Evolutionary conservation across 768 basidiomycete genomes (phyloP).

Genomic region (Coprinopsis cinerea): DNA sequence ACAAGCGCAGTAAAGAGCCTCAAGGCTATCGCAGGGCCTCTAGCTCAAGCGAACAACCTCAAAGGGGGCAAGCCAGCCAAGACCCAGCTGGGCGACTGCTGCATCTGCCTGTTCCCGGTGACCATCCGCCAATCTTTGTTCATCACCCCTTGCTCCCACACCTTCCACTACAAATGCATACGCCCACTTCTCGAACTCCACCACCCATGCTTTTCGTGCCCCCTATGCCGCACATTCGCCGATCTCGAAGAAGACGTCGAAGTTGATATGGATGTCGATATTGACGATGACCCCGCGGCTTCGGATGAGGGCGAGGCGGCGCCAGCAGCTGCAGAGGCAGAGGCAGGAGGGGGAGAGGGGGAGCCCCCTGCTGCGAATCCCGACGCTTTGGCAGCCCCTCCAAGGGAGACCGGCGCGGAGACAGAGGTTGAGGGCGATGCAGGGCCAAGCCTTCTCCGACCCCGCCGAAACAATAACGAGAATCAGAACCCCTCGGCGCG

Average conservation of each 20-base stretch:
- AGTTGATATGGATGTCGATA: conserved; percentile 28
- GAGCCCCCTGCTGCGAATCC: conserved; percentile 10
- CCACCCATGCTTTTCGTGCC: conserved; percentile 91
- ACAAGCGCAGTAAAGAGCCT: conserved; percentile 74
- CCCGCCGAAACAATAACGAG: no score
- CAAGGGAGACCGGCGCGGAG: conserved; percentile 26
- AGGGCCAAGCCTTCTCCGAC: background rate
- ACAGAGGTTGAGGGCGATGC: conserved; percentile 33
- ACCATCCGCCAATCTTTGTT: conserved; percentile 94
- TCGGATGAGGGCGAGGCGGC: conserved; percentile 12
- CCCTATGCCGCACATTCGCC: conserved; percentile 90
- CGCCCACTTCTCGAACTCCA: conserved; percentile 85
- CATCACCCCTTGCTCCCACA: conserved; percentile 96
- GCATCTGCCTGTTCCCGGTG: conserved; percentile 88
- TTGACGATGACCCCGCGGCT: conserved; percentile 16
- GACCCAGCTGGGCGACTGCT: conserved; percentile 62
- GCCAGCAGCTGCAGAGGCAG: no score
- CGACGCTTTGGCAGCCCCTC: conserved; percentile 16
- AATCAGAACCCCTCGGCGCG: conserved; percentile 3
- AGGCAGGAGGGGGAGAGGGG: conserved; percentile 10
- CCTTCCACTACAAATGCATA: conserved; percentile 96
- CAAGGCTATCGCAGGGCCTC: conserved; percentile 51
- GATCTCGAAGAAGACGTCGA: conserved; percentile 96
- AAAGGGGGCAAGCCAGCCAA: conserved; percentile 11
- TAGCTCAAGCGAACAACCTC: conserved; percentile 14